These are phyloP conservation scores for Galeopsis tetrahit DNA, from an alignment of 257 asterid genomes.

Conservation along the genomic window DNA sequence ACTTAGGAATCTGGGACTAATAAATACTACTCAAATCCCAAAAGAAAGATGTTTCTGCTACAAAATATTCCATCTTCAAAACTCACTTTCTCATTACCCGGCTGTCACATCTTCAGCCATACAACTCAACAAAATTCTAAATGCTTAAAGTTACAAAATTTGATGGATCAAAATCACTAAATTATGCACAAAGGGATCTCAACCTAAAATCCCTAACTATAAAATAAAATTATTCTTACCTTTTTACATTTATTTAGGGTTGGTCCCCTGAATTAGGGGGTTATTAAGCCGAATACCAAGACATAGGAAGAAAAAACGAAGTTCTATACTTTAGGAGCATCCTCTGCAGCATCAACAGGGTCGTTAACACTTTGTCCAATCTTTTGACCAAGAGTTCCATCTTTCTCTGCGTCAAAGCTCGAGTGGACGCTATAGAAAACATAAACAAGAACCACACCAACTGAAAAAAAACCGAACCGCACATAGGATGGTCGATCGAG, in stretches of 20 bases:
- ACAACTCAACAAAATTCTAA: slow-evolving; percentile 23
- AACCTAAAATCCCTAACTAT: slow-evolving; percentile 32
- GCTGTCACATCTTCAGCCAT: slow-evolving; percentile 9
- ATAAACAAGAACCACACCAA: slow-evolving; percentile 62
- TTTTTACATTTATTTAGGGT: too few relatives aligned
- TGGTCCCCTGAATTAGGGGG: too few relatives aligned
- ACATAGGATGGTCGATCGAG: slow-evolving; percentile 72
- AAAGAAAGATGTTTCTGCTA: slow-evolving; percentile 30
- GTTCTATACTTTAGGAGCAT: slow-evolving; percentile 48
- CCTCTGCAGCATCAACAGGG: slow-evolving; percentile 55
- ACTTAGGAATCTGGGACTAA: slow-evolving; percentile 39
- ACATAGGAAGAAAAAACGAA: background rate
- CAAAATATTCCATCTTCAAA: slow-evolving; percentile 38
- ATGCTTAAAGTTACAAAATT: slow-evolving; percentile 37
- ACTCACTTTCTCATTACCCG: slow-evolving; percentile 20
- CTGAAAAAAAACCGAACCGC: slow-evolving; percentile 81
- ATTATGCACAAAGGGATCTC: slow-evolving; percentile 20
- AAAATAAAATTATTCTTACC: too few relatives aligned
- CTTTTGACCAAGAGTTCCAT: slow-evolving; percentile 61
- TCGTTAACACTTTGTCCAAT: slow-evolving; percentile 49
- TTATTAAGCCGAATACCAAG: too few relatives aligned
- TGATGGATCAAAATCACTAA: slow-evolving; percentile 41
- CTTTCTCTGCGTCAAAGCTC: slow-evolving; percentile 93
- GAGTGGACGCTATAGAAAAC: slow-evolving; percentile 90
- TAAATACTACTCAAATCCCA: slow-evolving; percentile 29